A percentile compares a stretch with the other conserved stretches of the same genome.
Conservation (phyloP, 495 filamentous ascomycete genomes). For the Podospora pseudoanserina region DNA sequence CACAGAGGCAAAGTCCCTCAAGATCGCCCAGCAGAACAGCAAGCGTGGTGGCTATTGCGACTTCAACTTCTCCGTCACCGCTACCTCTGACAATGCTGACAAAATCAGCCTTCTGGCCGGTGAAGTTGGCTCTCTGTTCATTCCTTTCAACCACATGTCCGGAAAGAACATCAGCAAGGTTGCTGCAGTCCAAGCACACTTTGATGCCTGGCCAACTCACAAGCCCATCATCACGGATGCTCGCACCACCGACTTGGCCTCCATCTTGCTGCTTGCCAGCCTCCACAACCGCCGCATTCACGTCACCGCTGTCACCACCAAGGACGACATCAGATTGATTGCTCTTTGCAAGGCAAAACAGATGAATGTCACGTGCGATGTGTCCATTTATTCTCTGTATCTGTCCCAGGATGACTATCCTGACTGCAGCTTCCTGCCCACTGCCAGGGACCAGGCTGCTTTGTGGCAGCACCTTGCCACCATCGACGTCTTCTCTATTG, state of each 20-base stretch:
- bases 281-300: constrained; percentile 82
- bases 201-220: constrained; percentile 72
- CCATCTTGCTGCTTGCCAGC: constrained; percentile 73
- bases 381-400: constrained; percentile 78
- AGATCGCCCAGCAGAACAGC: constrained; percentile 72
- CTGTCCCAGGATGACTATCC: constrained; percentile 72
- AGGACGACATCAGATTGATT: constrained; percentile 79
- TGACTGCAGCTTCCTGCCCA: constrained; percentile 63
- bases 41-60: constrained; percentile 67
- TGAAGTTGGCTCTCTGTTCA: constrained; percentile 80
- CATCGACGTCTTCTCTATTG: constrained; percentile 82
- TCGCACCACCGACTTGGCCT: constrained; percentile 77
- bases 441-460: constrained; percentile 66
- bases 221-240: constrained; percentile 87
- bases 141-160: constrained; percentile 82
- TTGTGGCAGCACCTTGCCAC: constrained; percentile 74
- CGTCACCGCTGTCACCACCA: constrained; percentile 75
- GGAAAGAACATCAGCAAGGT: constrained; percentile 80
- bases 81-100: constrained; percentile 71
- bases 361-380: constrained; percentile 79
- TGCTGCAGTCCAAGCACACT: constrained; percentile 75
- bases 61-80: constrained; percentile 82
- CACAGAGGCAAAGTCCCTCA: constrained; percentile 67
- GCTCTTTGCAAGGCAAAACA: constrained; percentile 79
- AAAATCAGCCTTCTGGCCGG: constrained; percentile 68